A percentile compares a stretch with the other conserved stretches of the same genome.
phyloP scores from a whole-genome alignment of 257 asterid species.

The Nicotiana benthamiana region DNA sequence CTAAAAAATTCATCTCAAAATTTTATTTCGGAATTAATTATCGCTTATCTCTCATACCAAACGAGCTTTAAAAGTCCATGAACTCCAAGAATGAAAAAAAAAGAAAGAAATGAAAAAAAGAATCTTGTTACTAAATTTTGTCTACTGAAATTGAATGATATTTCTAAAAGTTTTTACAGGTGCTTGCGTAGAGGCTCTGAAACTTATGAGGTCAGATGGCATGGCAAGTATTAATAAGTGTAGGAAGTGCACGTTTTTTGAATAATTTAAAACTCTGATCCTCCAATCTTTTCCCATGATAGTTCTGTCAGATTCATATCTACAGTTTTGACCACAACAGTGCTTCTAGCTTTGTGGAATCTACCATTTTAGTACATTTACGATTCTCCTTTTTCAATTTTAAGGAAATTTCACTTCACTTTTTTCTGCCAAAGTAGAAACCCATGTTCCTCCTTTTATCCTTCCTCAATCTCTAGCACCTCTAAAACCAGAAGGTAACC shows the following conservation, averaged over 20 bases:
- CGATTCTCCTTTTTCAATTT: not conserved
- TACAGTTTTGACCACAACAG: slow-evolving; percentile 1
- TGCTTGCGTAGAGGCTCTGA: not conserved
- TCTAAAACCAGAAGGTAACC: not conserved
- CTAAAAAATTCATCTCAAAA: too few species aligned
- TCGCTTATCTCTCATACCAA: too few species aligned
- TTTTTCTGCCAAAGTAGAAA: not conserved
- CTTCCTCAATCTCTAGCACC: not conserved
- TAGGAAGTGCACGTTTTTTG: not conserved
- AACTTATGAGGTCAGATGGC: not conserved
- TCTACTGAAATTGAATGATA: not conserved
- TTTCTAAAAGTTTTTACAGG: not conserved
- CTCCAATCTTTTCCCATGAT: not conserved
- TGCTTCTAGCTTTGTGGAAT: not conserved
- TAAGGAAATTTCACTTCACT: slow-evolving; percentile 8
- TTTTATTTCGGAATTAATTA: too few species aligned
- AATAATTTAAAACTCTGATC: not conserved
- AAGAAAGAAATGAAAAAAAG: not conserved
- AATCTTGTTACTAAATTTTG: not conserved
- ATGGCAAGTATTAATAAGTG: not conserved
- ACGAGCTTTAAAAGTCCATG: not conserved
- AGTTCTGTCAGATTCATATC: not conserved
- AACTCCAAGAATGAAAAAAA: not conserved
- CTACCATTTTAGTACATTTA: not conserved
- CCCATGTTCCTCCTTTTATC: not conserved